Percentiles rank a stretch among this genome's conserved stretches.
Evolutionary conservation across 257 asterid species (phyloP).

Genomic region (Nicotiana undulata): DNA sequence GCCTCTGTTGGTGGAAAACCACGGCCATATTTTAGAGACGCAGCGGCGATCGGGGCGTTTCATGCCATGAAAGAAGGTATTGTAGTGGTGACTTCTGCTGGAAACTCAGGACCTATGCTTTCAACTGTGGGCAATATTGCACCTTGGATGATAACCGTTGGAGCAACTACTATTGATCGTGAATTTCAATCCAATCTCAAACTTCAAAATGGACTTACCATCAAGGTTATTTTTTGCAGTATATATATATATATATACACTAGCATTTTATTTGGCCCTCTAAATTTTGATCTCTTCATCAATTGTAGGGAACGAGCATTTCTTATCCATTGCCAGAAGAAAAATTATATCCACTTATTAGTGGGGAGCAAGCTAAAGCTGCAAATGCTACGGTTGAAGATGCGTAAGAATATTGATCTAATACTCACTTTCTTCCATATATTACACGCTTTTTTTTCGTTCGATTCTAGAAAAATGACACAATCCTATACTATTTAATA

Average conservation of each 20-base stretch:
- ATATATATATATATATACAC: too few species aligned
- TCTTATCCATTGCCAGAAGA: constrained; percentile 22
- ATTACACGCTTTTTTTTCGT: neutral
- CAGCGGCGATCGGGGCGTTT: constrained; percentile 40
- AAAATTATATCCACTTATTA: constrained; percentile 28
- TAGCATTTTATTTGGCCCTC: neutral
- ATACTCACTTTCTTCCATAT: neutral
- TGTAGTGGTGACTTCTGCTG: constrained; percentile 48
- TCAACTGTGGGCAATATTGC: constrained; percentile 43
- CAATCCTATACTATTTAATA: neutral
- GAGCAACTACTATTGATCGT: constrained; percentile 58
- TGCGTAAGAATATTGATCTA: constrained; percentile 29
- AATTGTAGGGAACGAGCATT: constrained; percentile 24
- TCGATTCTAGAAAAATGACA: neutral
- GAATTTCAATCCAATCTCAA: constrained; percentile 17
- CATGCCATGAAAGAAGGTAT: constrained; percentile 53
- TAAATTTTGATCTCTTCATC: neutral
- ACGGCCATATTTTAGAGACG: constrained; percentile 10
- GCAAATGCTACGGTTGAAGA: constrained; percentile 17
- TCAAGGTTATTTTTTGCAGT: constrained; percentile 15
- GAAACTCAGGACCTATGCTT: constrained; percentile 32
- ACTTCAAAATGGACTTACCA: constrained; percentile 21
- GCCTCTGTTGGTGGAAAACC: constrained; percentile 45
- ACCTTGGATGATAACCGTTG: constrained; percentile 72
- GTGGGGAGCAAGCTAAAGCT: constrained; percentile 22